phyloP scores from a whole-genome alignment of 305 asterid genomes.

The Stenogyne calaminthoides region DNA sequence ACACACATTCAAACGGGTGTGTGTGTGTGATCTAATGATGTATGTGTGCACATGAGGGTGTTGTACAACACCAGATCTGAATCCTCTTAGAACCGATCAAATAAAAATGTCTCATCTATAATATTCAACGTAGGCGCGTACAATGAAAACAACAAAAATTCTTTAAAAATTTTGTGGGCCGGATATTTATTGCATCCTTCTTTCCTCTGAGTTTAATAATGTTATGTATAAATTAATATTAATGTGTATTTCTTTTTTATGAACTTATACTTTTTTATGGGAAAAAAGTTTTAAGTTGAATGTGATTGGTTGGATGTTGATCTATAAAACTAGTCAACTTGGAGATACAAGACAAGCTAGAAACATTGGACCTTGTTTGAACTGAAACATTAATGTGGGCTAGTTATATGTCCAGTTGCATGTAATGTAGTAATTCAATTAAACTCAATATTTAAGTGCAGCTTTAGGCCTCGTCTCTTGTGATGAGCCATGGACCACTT shows the following conservation, averaged over 20 bases:
- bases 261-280: no score
- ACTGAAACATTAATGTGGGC: slow-evolving; percentile 19
- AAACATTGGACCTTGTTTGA: slow-evolving; percentile 18
- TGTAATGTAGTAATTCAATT: not conserved
- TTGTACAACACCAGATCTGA: no score
- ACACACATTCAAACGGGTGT: no score
- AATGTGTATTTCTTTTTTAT: not conserved
- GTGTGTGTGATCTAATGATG: no score
- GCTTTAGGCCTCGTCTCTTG: slow-evolving; percentile 31
- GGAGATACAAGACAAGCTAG: slow-evolving; percentile 15
- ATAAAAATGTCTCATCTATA: not conserved
- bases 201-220: not conserved
- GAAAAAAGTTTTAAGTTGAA: slow-evolving; percentile 5
- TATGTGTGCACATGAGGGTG: no score
- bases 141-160: not conserved
- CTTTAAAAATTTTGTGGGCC: no score
- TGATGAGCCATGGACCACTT: slow-evolving; percentile 32
- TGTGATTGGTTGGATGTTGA: slow-evolving; percentile 29
- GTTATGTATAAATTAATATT: not conserved
- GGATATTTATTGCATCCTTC: not conserved
- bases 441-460: not conserved
- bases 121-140: not conserved
- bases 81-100: no score
- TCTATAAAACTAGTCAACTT: slow-evolving; percentile 18
- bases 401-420: slow-evolving; percentile 31